Conservation (phyloP, 148 eudicot species). For the Silene conica region DNA sequence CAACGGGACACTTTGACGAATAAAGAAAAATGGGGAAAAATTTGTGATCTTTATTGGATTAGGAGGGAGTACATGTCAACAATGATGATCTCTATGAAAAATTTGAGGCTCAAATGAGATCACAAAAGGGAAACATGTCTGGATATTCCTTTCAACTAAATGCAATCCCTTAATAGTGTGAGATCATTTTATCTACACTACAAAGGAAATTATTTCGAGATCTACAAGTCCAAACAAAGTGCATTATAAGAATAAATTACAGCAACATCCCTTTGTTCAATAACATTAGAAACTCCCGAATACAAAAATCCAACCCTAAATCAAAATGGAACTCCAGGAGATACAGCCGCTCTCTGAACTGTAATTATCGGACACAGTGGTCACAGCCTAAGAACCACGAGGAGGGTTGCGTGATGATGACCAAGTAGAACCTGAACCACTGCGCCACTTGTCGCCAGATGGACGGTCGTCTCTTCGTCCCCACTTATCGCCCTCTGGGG, state of each 20-base stretch:
- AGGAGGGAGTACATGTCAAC: too few species aligned
- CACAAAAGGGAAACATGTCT: background rate
- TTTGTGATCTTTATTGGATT: too few species aligned
- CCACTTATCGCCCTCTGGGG: constrained; percentile 52
- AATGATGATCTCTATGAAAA: too few species aligned
- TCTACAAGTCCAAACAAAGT: background rate
- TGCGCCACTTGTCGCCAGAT: constrained; percentile 49
- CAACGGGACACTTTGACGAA: too few species aligned
- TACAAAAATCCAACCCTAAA: constrained; percentile 20
- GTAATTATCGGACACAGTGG: background rate
- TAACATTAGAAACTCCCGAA: background rate
- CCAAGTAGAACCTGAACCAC: constrained; percentile 42
- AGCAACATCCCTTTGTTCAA: constrained; percentile 2
- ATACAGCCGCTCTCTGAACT: background rate
- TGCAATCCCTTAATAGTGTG: background rate
- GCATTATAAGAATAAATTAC: background rate
- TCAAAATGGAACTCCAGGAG: background rate
- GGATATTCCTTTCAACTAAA: background rate
- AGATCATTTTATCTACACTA: background rate
- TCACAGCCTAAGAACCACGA: constrained; percentile 18
- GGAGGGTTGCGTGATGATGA: constrained; percentile 32
- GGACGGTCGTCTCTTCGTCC: constrained; percentile 40
- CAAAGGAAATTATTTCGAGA: constrained; percentile 3
- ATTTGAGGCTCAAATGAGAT: too few species aligned
- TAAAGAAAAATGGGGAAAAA: too few species aligned